phyloP scores from a whole-genome alignment of 345 rosid genomes.

The Conringia planisiliqua region DNA sequence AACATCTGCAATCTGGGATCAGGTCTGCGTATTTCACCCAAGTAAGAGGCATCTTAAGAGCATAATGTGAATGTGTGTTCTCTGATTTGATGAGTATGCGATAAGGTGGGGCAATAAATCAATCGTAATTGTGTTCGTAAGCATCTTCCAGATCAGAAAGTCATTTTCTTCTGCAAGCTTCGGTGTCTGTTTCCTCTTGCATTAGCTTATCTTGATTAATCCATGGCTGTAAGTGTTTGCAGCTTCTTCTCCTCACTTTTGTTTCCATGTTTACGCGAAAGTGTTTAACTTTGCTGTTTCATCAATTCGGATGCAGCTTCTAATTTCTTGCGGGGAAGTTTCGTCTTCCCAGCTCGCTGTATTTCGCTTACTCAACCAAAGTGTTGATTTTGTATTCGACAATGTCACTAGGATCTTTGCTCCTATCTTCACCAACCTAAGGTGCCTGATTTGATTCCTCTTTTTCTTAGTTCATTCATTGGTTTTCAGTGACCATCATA shows the following conservation, averaged over 20 bases:
- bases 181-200: background rate
- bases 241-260: background rate
- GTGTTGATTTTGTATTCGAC: constrained; percentile 43
- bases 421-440: constrained; percentile 31
- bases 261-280: background rate
- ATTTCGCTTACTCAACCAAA: constrained; percentile 41
- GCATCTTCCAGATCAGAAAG: constrained; percentile 12
- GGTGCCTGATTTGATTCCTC: constrained; percentile 2
- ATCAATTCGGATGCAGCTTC: constrained; percentile 31
- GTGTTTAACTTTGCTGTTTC: background rate
- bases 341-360: constrained; percentile 35
- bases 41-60: background rate
- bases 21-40: too few relatives aligned
- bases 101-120: background rate
- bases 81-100: background rate
- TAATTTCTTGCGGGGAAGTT: constrained; percentile 42
- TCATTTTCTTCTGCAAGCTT: background rate
- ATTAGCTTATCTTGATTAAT: background rate
- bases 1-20: too few relatives aligned
- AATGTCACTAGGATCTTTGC: constrained; percentile 36
- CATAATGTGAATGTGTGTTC: background rate
- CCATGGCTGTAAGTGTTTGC: constrained; percentile 29
- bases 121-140: background rate
- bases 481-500: background rate
- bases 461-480: background rate